Evolutionary conservation across 345 rosid genomes (phyloP).

Genomic region (Populus nigra): DNA sequence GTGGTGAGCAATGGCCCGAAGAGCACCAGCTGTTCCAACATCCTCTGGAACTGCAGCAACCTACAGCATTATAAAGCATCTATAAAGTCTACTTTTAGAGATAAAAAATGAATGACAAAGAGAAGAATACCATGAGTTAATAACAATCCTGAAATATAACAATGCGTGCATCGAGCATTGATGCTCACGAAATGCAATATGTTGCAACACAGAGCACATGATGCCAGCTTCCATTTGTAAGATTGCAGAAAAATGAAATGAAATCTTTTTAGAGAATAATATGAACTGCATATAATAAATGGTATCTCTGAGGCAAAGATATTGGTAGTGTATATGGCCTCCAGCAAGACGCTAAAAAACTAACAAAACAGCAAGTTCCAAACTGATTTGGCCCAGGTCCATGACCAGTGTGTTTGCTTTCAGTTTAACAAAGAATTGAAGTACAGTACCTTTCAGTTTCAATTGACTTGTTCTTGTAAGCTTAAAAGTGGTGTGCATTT

Average conservation of each 20-base stretch:
- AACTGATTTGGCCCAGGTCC: background rate
- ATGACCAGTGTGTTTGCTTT: background rate
- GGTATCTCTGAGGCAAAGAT: background rate
- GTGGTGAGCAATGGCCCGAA: constrained; percentile 82
- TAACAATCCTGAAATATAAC: background rate
- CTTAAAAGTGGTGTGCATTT: background rate
- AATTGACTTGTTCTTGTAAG: background rate
- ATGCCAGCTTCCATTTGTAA: background rate
- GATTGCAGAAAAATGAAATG: background rate
- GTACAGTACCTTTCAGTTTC: background rate
- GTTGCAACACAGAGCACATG: background rate
- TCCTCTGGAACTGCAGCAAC: constrained; percentile 92
- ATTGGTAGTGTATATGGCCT: background rate
- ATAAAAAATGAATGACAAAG: background rate
- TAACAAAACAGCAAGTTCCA: background rate
- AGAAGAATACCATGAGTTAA: background rate
- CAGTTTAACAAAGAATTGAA: background rate
- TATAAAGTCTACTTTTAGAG: background rate
- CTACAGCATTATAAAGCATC: constrained; percentile 35
- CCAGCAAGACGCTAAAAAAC: background rate
- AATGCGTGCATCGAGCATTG: background rate
- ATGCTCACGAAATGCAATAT: background rate
- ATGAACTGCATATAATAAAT: no score
- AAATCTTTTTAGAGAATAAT: background rate
- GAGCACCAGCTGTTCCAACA: constrained; percentile 91